A percentile compares a stretch with the other conserved stretches of the same genome.
Evolutionary conservation across 768 basidiomycete genomes (phyloP).

Genomic region (Naganishia antarctica): DNA sequence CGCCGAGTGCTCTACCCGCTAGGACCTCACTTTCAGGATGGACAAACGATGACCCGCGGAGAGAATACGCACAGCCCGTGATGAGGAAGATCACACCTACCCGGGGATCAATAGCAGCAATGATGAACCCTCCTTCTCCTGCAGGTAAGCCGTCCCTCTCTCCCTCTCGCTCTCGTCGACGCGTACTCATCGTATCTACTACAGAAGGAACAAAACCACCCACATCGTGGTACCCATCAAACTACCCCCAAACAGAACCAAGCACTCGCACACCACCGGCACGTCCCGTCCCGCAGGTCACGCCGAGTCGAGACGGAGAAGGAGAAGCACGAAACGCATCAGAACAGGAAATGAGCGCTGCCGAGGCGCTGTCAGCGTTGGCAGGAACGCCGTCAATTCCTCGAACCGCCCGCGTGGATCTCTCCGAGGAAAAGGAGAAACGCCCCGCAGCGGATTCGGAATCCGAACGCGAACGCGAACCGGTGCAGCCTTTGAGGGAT

Average conservation of each 20-base stretch:
- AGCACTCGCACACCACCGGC: too few species aligned
- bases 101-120: not conserved
- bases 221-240: not conserved
- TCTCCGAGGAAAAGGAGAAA: too few species aligned
- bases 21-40: not conserved
- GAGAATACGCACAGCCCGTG: not conserved
- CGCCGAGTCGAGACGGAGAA: not conserved
- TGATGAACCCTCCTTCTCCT: slow-evolving; percentile 8
- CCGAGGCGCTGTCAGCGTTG: slow-evolving; percentile 10
- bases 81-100: slow-evolving; percentile 10
- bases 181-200: too few species aligned
- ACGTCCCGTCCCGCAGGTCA: too few species aligned
- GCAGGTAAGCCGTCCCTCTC: too few species aligned
- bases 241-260: too few species aligned
- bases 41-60: not conserved
- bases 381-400: slow-evolving; percentile 1
- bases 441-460: too few species aligned
- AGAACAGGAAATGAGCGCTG: slow-evolving; percentile 8
- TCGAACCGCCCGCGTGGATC: too few species aligned
- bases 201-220: too few species aligned
- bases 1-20: too few species aligned
- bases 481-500: not conserved
- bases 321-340: not conserved
- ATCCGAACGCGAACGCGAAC: not conserved
- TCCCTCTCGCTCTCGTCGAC: too few species aligned